phyloP scores from a whole-genome alignment of 1,139 yeast species.

The Groenewaldozyma sp. region DNA sequence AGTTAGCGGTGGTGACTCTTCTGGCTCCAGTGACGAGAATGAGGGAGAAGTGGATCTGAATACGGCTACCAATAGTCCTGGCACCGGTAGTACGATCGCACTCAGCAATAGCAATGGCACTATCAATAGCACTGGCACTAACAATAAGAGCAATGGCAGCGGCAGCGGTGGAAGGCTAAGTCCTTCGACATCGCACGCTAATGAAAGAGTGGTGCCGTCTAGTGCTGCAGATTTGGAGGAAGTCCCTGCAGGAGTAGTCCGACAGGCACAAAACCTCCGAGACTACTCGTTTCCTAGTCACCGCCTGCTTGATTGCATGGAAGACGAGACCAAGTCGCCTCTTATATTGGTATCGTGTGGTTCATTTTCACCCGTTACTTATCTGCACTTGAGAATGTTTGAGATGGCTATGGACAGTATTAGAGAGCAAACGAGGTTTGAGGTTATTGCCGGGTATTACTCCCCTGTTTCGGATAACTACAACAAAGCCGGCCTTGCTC shows the following conservation, averaged over 20 bases:
- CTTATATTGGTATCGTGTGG: conserved; percentile 96
- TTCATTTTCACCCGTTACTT: conserved; percentile 91
- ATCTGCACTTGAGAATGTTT: conserved; percentile 90
- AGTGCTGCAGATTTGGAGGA: conserved; percentile 77
- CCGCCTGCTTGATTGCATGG: conserved; percentile 60
- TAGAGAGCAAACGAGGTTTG: conserved; percentile 83
- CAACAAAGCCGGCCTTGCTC: conserved; percentile 86
- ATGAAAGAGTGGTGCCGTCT: neutral
- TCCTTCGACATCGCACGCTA: neutral
- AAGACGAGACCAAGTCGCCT: conserved; percentile 75
- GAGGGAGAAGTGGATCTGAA: neutral
- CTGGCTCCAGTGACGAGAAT: neutral
- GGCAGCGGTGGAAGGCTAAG: neutral
- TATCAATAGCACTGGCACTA: neutral
- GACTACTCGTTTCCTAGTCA: conserved; percentile 80
- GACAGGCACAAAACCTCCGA: conserved; percentile 67
- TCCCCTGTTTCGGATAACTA: conserved; percentile 96
- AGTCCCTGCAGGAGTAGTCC: conserved; percentile 84
- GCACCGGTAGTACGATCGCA: neutral
- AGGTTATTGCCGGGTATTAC: conserved; percentile 92
- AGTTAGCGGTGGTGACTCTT: neutral
- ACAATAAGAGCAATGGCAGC: neutral
- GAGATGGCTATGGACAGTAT: conserved; percentile 98
- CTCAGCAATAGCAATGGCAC: no score
- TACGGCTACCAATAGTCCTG: neutral